phyloP scores from a whole-genome alignment of 176 grass and related monocot species.

The Ensete glaucum region DNA sequence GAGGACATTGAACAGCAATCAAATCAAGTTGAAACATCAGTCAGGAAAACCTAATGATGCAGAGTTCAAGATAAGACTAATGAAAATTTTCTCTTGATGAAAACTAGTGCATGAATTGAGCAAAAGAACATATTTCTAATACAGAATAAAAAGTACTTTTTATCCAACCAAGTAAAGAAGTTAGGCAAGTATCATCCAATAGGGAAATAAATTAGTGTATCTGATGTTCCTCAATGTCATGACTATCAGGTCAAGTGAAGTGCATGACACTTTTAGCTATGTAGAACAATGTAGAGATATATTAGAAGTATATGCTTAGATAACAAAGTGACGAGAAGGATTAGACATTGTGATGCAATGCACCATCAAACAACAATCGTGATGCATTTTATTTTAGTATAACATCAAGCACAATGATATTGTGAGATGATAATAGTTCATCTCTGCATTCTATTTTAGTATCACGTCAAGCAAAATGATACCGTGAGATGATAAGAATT shows the following conservation, averaged over 20 bases:
- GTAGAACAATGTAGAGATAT: too few relatives aligned
- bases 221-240: not conserved
- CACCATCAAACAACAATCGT: not conserved
- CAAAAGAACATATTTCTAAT: not conserved
- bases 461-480: not conserved
- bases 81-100: not conserved
- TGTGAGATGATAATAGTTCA: not conserved
- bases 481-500: not conserved
- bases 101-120: not conserved
- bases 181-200: not conserved
- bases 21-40: conserved; percentile 6
- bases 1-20: not conserved
- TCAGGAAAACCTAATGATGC: not conserved
- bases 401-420: not conserved
- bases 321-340: too few relatives aligned
- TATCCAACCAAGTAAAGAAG: not conserved
- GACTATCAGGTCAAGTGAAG: not conserved
- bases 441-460: not conserved
- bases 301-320: too few relatives aligned
- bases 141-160: not conserved
- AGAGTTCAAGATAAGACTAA: not conserved
- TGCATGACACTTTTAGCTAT: too few relatives aligned
- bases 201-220: not conserved
- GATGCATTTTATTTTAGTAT: not conserved
- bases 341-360: not conserved